Evolutionary conservation across 1,284 basidiomycete species (phyloP).

Genomic region (Inonotus hispidus): DNA sequence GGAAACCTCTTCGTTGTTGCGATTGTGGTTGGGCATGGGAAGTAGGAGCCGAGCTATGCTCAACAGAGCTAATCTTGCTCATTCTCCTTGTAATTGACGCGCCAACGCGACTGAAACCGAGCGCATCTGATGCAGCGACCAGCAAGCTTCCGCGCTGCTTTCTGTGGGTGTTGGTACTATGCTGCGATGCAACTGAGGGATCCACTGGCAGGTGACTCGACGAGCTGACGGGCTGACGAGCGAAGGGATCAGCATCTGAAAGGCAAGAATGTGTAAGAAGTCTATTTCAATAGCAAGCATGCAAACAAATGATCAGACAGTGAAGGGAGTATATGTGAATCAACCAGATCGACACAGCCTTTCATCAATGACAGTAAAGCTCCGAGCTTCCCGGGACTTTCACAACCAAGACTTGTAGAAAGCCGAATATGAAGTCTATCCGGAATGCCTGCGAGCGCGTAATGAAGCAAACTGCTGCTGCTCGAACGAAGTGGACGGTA

Average conservation of each 20-base stretch:
- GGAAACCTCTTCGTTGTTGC: slow-evolving; percentile 13
- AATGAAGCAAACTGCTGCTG: neutral
- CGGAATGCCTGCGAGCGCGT: too few species aligned
- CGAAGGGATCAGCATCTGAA: slow-evolving; percentile 18
- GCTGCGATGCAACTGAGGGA: neutral
- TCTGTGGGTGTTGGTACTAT: slow-evolving; percentile 1
- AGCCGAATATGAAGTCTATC: too few species aligned
- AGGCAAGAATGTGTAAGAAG: neutral
- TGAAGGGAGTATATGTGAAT: neutral
- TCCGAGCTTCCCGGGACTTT: too few species aligned
- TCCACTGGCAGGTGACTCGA: neutral
- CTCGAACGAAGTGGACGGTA: neutral
- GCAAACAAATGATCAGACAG: too few species aligned
- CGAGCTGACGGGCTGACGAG: slow-evolving; percentile 11
- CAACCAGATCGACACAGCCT: neutral
- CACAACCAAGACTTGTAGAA: neutral
- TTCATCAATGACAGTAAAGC: too few species aligned
- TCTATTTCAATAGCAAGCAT: neutral
- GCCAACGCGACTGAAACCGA: slow-evolving; percentile 14
- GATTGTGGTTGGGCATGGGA: neutral
- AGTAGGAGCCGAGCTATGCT: neutral
- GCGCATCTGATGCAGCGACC: slow-evolving; percentile 15
- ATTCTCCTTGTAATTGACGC: slow-evolving; percentile 12
- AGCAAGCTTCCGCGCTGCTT: slow-evolving; percentile 15
- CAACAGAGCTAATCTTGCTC: slow-evolving; percentile 7